These are phyloP conservation scores for Kuraishia ogatae DNA, from an alignment of 805 yeast species.

Conservation along the genomic window DNA sequence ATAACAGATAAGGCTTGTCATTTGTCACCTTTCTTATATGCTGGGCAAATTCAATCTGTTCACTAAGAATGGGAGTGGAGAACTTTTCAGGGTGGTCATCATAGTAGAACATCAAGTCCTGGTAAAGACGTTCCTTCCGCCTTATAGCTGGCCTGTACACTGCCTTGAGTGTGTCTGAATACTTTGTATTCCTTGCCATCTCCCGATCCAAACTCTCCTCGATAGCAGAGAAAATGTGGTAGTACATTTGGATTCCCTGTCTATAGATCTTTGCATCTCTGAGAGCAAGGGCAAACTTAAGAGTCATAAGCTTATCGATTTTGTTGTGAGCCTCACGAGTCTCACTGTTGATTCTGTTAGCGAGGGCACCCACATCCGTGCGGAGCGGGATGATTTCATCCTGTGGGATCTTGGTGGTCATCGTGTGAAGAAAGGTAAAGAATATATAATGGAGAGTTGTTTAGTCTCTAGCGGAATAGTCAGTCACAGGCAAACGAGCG, in stretches of 20 bases:
- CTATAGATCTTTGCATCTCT: slow-evolving; percentile 70
- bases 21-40: slow-evolving; percentile 47
- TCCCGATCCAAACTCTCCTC: slow-evolving; percentile 44
- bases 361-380: slow-evolving; percentile 76
- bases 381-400: slow-evolving; percentile 67
- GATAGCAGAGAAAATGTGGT: slow-evolving; percentile 58
- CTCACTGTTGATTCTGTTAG: slow-evolving; percentile 67
- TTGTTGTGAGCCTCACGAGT: slow-evolving; percentile 61
- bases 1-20: slow-evolving; percentile 59
- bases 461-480: too few species aligned
- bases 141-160: slow-evolving; percentile 69
- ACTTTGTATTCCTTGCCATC: slow-evolving; percentile 26
- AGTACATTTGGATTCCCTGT: slow-evolving; percentile 71
- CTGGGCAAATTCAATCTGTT: slow-evolving; percentile 52
- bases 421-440: neutral
- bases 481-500: too few species aligned
- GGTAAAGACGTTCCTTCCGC: slow-evolving; percentile 44
- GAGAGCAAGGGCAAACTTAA: slow-evolving; percentile 66
- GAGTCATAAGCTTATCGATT: slow-evolving; percentile 58
- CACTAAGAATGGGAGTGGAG: slow-evolving; percentile 43
- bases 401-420: slow-evolving; percentile 11
- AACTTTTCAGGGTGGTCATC: slow-evolving; percentile 47
- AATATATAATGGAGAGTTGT: neutral
- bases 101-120: slow-evolving; percentile 64
- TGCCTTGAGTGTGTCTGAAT: slow-evolving; percentile 39